These are phyloP conservation scores for Sphaerulina populicola DNA, from an alignment of 2,329 filamentous ascomycete species.

Conservation along the genomic window DNA sequence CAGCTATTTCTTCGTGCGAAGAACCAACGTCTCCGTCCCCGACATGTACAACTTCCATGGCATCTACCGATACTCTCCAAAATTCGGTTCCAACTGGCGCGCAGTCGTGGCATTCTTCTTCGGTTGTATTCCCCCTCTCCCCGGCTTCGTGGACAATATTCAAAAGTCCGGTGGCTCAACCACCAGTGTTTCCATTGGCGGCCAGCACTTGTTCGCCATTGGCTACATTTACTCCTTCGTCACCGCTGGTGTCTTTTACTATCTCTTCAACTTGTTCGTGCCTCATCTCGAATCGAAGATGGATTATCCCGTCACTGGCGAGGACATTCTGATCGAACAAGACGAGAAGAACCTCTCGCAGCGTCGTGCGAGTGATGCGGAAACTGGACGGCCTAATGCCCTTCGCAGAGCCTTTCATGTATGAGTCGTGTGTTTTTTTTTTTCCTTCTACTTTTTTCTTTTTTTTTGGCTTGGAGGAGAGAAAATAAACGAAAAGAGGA, in stretches of 20 bases:
- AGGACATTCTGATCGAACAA: conserved; percentile 44
- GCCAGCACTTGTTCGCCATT: conserved; percentile 43
- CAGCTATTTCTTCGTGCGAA: conserved; percentile 48
- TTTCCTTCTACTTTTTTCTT: neutral
- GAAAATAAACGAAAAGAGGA: no score
- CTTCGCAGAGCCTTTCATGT: conserved; percentile 22
- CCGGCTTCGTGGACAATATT: conserved; percentile 45
- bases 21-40: conserved; percentile 42
- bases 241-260: conserved; percentile 33
- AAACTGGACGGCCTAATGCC: conserved; percentile 19
- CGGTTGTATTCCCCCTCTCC: conserved; percentile 49
- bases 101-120: conserved; percentile 50
- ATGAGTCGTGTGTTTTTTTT: conserved; percentile 3
- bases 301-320: conserved; percentile 62
- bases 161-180: conserved; percentile 31
- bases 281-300: conserved; percentile 75
- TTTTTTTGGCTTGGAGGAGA: neutral
- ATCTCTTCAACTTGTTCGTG: conserved; percentile 29
- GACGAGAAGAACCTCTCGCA: conserved; percentile 28
- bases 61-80: conserved; percentile 44
- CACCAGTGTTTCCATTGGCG: conserved; percentile 39
- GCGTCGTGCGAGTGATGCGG: conserved; percentile 18
- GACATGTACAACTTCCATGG: conserved; percentile 45
- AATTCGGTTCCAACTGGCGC: conserved; percentile 49
- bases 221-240: conserved; percentile 35